Percentiles rank a stretch among this genome's conserved stretches.
Conservation (phyloP, 371 early-diverging fungal species). For the Rhizopus stolonifer region DNA sequence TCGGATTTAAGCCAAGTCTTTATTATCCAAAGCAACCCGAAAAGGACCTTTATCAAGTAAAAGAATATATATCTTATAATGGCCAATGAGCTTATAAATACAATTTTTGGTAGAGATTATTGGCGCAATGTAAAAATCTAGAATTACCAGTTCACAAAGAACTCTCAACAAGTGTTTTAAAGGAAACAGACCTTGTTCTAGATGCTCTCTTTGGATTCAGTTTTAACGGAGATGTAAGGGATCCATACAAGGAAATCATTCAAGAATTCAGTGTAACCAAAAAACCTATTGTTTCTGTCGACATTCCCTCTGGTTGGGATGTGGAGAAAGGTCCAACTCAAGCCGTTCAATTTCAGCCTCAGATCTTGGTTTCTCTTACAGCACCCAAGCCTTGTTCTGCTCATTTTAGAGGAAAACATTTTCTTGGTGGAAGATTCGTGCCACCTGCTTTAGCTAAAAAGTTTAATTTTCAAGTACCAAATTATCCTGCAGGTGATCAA, state of each 20-base stretch:
- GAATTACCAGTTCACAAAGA: slow-evolving; percentile 60
- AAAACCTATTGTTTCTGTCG: slow-evolving; percentile 75
- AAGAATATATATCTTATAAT: not conserved
- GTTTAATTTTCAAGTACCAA: slow-evolving; percentile 64
- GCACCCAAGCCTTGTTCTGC: slow-evolving; percentile 81
- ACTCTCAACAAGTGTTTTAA: slow-evolving; percentile 3
- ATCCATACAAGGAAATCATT: slow-evolving; percentile 77
- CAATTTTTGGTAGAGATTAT: slow-evolving; percentile 46
- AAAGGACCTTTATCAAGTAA: slow-evolving; percentile 68
- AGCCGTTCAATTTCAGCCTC: slow-evolving; percentile 61
- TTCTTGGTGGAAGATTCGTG: slow-evolving; percentile 88
- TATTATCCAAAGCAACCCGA: slow-evolving; percentile 77
- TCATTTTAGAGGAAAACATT: slow-evolving; percentile 74
- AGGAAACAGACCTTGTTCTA: slow-evolving; percentile 63
- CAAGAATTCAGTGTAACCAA: slow-evolving; percentile 44
- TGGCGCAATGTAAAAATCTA: slow-evolving; percentile 70
- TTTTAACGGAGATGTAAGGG: slow-evolving; percentile 77
- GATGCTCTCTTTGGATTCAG: slow-evolving; percentile 95
- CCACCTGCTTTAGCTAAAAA: slow-evolving; percentile 65
- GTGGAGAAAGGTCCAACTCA: slow-evolving; percentile 73
- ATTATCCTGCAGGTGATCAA: slow-evolving; percentile 67
- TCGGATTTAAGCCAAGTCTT: slow-evolving; percentile 79
- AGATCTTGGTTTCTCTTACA: slow-evolving; percentile 86
- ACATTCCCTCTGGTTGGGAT: slow-evolving; percentile 95
- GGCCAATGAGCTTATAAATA: no score